Base-by-base conservation (phyloP, 202 grass and related monocot genomes). In the Digitaria exilis region DNA sequence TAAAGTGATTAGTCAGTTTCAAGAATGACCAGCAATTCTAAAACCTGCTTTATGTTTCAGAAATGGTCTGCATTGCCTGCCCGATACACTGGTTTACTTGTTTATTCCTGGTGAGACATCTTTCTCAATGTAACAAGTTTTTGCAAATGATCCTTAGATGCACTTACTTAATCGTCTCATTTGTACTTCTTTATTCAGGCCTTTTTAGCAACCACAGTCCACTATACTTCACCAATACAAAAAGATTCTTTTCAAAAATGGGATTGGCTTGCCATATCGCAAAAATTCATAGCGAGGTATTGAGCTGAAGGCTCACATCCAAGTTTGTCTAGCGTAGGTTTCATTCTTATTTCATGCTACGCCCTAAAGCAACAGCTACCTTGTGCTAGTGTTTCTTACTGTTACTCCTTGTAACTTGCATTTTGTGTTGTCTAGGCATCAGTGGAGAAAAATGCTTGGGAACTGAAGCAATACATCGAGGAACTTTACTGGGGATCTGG, bases 161-260 rank as follows among this genome's bases (percentile, higher is more conserved):
- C 2, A 13, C 0, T 49, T 71, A 52, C 16, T 49, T 82, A 74
- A 42, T 69, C 41, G 13, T 37, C 29, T 77, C 34, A 7, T 37
- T 32, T 13, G 12, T 14, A 37, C 50, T 32, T 51, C 24, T 71
- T 77, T 79, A 59, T 67, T 79, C 83, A 98, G 96, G 96, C 16
- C 90, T 98, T 80, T 98, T 98, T 85, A 98, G 96, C 80, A 98
- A 95, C 86, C 92, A 98, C 71, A 90, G 87, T 85, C 92, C 92
- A 28, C 88, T 98, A 28, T 98, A 95, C 57, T 98, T 98, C 9
- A 83, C 91, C 24, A 95, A 88, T 68, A 93, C 92, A 1, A 98
- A 98, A 87, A 83, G 68, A 77, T 85, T 90, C 19, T 93, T 95
- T 80, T 95, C 89, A 7, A 98, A 90, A 65, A 98, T 98, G 96